Base-by-base conservation (phyloP, 106 monocot genomes). In the Acorus calamus region DNA sequence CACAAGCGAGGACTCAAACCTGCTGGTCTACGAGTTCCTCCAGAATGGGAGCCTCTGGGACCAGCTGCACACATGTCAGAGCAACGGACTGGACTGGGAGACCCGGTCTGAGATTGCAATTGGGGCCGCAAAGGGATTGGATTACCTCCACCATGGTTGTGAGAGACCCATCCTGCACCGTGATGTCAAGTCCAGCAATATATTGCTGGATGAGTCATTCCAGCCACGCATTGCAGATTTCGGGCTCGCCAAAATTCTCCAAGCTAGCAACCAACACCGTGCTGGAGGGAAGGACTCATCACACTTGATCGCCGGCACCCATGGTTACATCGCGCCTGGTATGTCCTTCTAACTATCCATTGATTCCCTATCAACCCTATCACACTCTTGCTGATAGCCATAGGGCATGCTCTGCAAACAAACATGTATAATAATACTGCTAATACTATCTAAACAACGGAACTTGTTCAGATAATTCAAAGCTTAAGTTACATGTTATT, bases 301-400 rank as follows among this genome's bases (percentile, higher is more conserved):
- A 2, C 58, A 67, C 49, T 28, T 77, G 49, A 66, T 93, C 46
- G 74, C 92, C 48, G 92, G 92, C 4, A 93, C 92, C 43, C 76
- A 80, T 49, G 92, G 92, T 5, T 93, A 93, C 73, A 85, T 93
- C 28, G 82, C 88, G 5, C 92, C 92, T 10, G 91, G 91, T 92
- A 65, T 48, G 62, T 59, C 4, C 60, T 10, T 12, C 52, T 46
- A 4, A 9, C 56, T 55, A 6, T 64, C 14, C 7, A 42, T 60
- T 28, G 28, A 28, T 28, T 28, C 28, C 28, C 28, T 28, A 28
- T 28, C 28, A 28, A 28, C 1, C 28, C 28, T 28, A 28, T 28
- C 28, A 28, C 28, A 28, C 28, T 28, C 28, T 28, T 28, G 28
- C 28, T 28, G 28, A 28, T 28, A 28, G 28, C 28, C 28, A 28